phyloP scores from a whole-genome alignment of 2,329 filamentous ascomycete species.

The Clarireedia monteithiana region DNA sequence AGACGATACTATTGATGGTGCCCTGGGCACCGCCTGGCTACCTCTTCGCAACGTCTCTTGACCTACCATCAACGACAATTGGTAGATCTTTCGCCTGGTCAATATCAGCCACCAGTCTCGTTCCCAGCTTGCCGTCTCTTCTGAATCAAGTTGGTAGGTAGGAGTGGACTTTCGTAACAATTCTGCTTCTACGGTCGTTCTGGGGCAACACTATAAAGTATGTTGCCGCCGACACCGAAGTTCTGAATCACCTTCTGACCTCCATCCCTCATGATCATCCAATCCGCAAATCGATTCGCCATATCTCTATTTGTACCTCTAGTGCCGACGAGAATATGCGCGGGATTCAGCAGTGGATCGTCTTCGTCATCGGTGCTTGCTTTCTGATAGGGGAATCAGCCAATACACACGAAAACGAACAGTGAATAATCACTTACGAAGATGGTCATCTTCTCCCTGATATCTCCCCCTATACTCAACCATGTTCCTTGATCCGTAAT shows the following conservation, averaged over 20 bases:
- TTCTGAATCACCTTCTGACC: slow-evolving; percentile 32
- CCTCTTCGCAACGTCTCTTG: too few species aligned
- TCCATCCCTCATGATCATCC: slow-evolving; percentile 30
- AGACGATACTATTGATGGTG: too few species aligned
- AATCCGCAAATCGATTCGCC: slow-evolving; percentile 33
- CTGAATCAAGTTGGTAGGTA: too few species aligned
- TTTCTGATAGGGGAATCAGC: slow-evolving; percentile 22
- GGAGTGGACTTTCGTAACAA: too few species aligned
- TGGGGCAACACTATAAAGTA: slow-evolving; percentile 33
- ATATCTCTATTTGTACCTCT: slow-evolving; percentile 30
- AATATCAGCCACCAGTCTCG: too few species aligned
- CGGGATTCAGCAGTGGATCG: slow-evolving; percentile 37
- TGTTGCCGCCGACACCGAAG: slow-evolving; percentile 32
- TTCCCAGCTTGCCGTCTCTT: too few species aligned
- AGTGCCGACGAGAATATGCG: slow-evolving; percentile 33
- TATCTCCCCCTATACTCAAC: slow-evolving; percentile 30
- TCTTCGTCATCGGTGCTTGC: slow-evolving; percentile 30
- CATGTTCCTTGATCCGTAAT: slow-evolving; percentile 40
- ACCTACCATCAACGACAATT: too few species aligned
- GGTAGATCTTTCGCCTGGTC: too few species aligned
- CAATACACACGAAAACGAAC: neutral
- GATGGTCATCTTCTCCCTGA: slow-evolving; percentile 31
- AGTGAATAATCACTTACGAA: slow-evolving; percentile 22
- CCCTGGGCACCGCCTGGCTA: too few species aligned
- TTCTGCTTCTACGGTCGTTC: too few species aligned